phyloP scores from a whole-genome alignment of 768 basidiomycete genomes.

The Tylopilus subfusipes region DNA sequence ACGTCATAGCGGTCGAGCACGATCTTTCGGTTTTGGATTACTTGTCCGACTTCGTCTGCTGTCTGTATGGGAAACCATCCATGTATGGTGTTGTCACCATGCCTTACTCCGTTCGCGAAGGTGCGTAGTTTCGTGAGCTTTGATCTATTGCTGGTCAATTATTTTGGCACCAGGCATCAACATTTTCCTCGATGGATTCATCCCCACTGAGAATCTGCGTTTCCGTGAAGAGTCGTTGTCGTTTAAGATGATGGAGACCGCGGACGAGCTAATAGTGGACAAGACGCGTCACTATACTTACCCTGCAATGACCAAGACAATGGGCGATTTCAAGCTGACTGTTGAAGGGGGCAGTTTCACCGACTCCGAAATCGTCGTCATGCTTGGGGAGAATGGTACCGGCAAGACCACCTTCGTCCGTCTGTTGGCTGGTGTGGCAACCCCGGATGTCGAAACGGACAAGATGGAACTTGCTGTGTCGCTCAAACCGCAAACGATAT shows the following conservation, averaged over 20 bases:
- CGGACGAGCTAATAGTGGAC: slow-evolving; percentile 83
- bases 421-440: slow-evolving; percentile 83
- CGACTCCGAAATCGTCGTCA: slow-evolving; percentile 99
- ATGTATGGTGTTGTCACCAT: slow-evolving; percentile 99
- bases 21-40: slow-evolving; percentile 98
- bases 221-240: slow-evolving; percentile 94
- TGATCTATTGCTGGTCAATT: not conserved
- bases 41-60: slow-evolving; percentile 97
- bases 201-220: slow-evolving; percentile 96
- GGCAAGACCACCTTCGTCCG: slow-evolving; percentile 99
- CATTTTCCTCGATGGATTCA: slow-evolving; percentile 98
- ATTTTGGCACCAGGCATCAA: slow-evolving; percentile 72
- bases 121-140: slow-evolving; percentile 37
- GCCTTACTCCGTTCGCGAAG: slow-evolving; percentile 98
- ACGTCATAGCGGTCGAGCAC: slow-evolving; percentile 98
- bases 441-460: slow-evolving; percentile 78
- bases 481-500: slow-evolving; percentile 97
- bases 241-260: slow-evolving; percentile 97
- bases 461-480: slow-evolving; percentile 85
- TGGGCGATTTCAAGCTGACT: slow-evolving; percentile 92
- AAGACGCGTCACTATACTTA: slow-evolving; percentile 90
- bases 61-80: slow-evolving; percentile 94
- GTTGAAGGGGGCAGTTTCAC: slow-evolving; percentile 89
- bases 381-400: slow-evolving; percentile 98
- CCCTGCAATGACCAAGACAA: slow-evolving; percentile 95